Evolutionary conservation across 2,329 filamentous ascomycete species (phyloP), one percentile per base, ranked within the genome.

Genomic region (Beauveria sp.): DNA sequence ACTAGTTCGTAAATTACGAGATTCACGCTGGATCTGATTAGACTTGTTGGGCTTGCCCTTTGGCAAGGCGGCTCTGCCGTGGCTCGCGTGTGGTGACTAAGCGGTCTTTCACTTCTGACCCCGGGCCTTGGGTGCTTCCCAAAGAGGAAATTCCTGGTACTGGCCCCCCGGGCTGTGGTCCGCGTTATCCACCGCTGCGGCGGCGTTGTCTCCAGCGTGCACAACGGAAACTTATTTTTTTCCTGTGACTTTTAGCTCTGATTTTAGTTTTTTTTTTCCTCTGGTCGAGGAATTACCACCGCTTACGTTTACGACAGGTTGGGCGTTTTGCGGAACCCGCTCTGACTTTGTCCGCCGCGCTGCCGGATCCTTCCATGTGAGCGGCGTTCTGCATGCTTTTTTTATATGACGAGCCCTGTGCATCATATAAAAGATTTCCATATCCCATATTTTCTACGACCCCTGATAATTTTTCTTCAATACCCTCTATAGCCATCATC

Each of bases 141-240:
- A 51, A 51, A 59, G 18, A 51, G 56, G 56, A 42, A 59, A 59
- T 59, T 59, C 34, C 18, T 42, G 34, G 46, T 5, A 31, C 22
- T 43, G 24, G 5, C 22, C 38, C 22, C 45, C 54, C 34, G 26
- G 26, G 10, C 43, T n/a, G 28, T 18, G 38, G 24, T 9, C 40
- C 38, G 20, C 52, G 26, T 45, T 45, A 55, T 10, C 52, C 52
- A 53, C 51, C 31, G 20, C 42, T 38, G 34, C 34, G 34, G 12
- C 34, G 34, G 34, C 31, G 31, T 5, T 38, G 34, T 38, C 12
- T 38, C 12, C 34, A 38, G 34, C 10, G 34, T 38, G 34, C 34
- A 5, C 14, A 16, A 38, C 14, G 42, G 42, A 43, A 43, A 20
- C 42, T 20, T 43, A 1, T 43, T 18, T 22, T 40, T 53, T 24